Evolutionary conservation across 2,329 filamentous ascomycete species (phyloP).

Genomic region (Karstenula rhodostoma): DNA sequence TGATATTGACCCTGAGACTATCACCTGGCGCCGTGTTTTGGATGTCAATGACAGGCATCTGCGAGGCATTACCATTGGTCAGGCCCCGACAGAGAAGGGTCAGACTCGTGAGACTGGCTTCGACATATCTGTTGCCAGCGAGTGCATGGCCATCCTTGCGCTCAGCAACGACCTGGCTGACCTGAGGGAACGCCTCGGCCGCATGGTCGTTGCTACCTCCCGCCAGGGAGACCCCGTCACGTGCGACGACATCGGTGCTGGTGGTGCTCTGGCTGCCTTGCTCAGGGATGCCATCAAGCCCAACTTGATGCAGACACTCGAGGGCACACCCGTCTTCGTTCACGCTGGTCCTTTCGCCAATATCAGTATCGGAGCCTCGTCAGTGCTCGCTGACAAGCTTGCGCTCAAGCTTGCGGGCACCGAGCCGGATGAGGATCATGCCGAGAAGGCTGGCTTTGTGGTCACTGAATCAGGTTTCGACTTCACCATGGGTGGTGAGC

Average conservation of each 20-base stretch:
- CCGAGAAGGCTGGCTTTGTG: conserved; percentile 86
- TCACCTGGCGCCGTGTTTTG: conserved; percentile 94
- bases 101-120: conserved; percentile 89
- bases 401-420: conserved; percentile 95
- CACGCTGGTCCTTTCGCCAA: conserved; percentile 98
- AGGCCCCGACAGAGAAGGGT: conserved; percentile 89
- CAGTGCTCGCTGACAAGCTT: conserved; percentile 92
- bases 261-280: conserved; percentile 88
- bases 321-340: conserved; percentile 96
- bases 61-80: conserved; percentile 86
- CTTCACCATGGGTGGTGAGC: conserved; percentile 99
- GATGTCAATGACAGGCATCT: conserved; percentile 98
- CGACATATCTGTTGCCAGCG: conserved; percentile 96
- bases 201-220: conserved; percentile 94
- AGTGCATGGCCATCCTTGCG: conserved; percentile 98
- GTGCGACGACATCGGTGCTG: conserved; percentile 92
- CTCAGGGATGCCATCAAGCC: conserved; percentile 99
- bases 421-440: conserved; percentile 86
- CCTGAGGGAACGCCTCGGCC: conserved; percentile 90
- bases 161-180: conserved; percentile 87
- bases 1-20: conserved; percentile 95
- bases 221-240: conserved; percentile 88
- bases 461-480: conserved; percentile 98
- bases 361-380: conserved; percentile 97
- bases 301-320: conserved; percentile 97